These are phyloP conservation scores for Thelonectria blattea DNA, from an alignment of 2,329 filamentous ascomycete species.

Conservation along the genomic window DNA sequence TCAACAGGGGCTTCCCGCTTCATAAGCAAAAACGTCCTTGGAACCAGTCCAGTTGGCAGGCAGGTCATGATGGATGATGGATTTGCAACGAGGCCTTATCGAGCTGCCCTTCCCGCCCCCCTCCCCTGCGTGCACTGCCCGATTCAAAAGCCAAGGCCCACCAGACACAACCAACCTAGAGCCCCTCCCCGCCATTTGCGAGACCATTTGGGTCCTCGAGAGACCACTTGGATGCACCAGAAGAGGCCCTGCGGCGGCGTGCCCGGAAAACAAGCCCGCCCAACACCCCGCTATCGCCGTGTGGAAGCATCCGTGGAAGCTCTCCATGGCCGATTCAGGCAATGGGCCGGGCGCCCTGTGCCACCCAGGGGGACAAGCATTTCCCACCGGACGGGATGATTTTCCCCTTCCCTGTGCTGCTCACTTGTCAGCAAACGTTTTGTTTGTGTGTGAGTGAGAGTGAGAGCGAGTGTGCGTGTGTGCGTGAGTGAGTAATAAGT, in stretches of 20 bases:
- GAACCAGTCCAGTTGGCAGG: background rate
- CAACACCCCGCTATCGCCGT: slow-evolving; percentile 38
- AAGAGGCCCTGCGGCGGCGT: background rate
- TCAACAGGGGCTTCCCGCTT: slow-evolving; percentile 23
- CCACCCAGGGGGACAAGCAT: slow-evolving; percentile 15
- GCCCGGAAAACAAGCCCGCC: slow-evolving; percentile 30
- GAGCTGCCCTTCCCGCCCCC: slow-evolving; percentile 18
- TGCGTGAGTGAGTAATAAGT: too few species aligned
- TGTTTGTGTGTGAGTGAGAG: too few species aligned
- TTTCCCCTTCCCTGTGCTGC: slow-evolving; percentile 7
- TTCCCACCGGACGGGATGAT: slow-evolving; percentile 21
- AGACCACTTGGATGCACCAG: background rate
- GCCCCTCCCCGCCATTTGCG: slow-evolving; percentile 30
- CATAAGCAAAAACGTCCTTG: background rate
- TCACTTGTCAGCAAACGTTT: background rate
- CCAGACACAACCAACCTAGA: slow-evolving; percentile 15
- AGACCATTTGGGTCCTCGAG: background rate
- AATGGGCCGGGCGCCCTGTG: slow-evolving; percentile 23
- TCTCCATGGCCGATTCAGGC: slow-evolving; percentile 34
- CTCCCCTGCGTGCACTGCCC: slow-evolving; percentile 31
- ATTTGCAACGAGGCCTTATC: slow-evolving; percentile 23
- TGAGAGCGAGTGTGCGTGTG: background rate
- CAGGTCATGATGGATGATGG: too few species aligned
- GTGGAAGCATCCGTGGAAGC: slow-evolving; percentile 39
- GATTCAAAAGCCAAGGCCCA: slow-evolving; percentile 28